phyloP scores from a whole-genome alignment of 2,329 filamentous ascomycete species.

The Gaeumannomyces sp. region DNA sequence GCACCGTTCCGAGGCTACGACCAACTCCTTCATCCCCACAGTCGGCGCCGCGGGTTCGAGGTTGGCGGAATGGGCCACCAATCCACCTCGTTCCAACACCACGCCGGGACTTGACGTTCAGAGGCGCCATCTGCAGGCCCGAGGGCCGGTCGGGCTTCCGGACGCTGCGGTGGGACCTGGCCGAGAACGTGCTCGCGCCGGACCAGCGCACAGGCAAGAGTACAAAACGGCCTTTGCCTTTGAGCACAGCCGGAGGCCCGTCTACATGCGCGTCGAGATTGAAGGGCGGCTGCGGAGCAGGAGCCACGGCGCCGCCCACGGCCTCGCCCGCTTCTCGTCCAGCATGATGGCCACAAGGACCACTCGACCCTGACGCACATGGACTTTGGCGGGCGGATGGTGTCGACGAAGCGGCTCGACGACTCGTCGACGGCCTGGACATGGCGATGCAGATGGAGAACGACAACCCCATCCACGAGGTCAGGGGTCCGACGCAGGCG shows the following conservation, averaged over 20 bases:
- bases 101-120: conserved; percentile 7
- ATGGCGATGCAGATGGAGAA: conserved; percentile 13
- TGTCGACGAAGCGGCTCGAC: conserved; percentile 5
- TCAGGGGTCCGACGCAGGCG: conserved; percentile 8
- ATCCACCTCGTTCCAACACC: background rate
- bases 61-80: conserved; percentile 9
- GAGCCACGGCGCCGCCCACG: conserved; percentile 2
- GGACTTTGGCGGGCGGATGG: background rate
- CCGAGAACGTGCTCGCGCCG: conserved; percentile 16
- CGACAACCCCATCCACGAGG: conserved; percentile 3
- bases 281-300: conserved; percentile 15
- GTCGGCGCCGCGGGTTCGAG: conserved; percentile 9
- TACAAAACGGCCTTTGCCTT: conserved; percentile 18
- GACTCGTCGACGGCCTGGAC: conserved; percentile 8
- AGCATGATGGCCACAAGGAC: conserved; percentile 6
- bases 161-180: conserved; percentile 17
- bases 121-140: conserved; percentile 6
- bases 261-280: conserved; percentile 16
- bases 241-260: conserved; percentile 14
- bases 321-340: conserved; percentile 9
- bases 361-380: conserved; percentile 12
- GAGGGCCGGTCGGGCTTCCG: conserved; percentile 9
- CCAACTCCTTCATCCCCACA: conserved; percentile 7
- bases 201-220: conserved; percentile 13
- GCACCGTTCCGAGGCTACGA: conserved; percentile 2